These are phyloP conservation scores for Daedaleopsis nitida DNA, from an alignment of 768 basidiomycete species.

Conservation along the genomic window DNA sequence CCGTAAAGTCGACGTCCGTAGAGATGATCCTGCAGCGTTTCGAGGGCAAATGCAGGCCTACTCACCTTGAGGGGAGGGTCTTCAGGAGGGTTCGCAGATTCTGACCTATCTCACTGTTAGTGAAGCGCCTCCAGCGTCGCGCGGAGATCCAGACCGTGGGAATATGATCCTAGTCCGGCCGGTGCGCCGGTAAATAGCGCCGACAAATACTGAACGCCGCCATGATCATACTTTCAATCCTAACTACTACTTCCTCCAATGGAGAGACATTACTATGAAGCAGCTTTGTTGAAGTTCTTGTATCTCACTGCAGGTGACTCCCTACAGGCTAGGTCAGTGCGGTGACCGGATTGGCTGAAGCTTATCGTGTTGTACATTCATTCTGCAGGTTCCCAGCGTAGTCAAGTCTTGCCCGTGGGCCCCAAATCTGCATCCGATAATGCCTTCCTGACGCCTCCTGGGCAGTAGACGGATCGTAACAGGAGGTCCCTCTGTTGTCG, in stretches of 20 bases:
- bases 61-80: slow-evolving; percentile 39
- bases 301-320: no score
- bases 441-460: no score
- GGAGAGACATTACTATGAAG: no score
- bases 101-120: slow-evolving; percentile 13
- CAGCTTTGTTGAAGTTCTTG: no score
- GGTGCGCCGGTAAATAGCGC: neutral
- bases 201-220: neutral
- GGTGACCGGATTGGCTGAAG: no score
- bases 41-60: slow-evolving; percentile 26
- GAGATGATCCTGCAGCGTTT: slow-evolving; percentile 24
- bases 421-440: no score
- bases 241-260: no score
- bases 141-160: slow-evolving; percentile 22
- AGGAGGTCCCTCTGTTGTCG: neutral
- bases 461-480: no score
- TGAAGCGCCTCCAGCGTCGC: slow-evolving; percentile 11
- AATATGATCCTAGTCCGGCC: slow-evolving; percentile 11
- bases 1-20: slow-evolving; percentile 16
- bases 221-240: neutral
- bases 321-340: no score
- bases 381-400: no score
- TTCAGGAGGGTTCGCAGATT: slow-evolving; percentile 29
- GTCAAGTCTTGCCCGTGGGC: no score
- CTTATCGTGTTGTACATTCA: no score